A percentile compares a stretch with the other conserved stretches of the same genome.
These are phyloP conservation scores for Tulasnella sp. DNA, from an alignment of 768 basidiomycete species.

Conservation along the genomic window DNA sequence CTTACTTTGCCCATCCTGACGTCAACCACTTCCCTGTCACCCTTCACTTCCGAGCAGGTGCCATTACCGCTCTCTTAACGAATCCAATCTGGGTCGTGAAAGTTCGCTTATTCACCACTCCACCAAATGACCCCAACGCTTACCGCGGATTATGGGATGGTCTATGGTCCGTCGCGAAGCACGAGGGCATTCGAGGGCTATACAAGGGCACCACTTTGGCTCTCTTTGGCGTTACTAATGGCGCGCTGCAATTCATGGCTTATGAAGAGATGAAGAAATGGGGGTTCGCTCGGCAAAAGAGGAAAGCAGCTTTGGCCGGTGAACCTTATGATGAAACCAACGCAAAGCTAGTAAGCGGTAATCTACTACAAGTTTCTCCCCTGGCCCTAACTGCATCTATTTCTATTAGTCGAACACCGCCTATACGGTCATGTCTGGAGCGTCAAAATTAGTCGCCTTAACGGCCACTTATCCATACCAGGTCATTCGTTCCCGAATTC, in stretches of 20 bases:
- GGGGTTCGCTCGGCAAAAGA: slow-evolving; percentile 72
- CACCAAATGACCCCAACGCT: slow-evolving; percentile 58
- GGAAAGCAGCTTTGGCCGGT: slow-evolving; percentile 58
- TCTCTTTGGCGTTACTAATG: slow-evolving; percentile 88
- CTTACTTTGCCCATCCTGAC: slow-evolving; percentile 25
- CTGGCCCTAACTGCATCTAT: neutral
- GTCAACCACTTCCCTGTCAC: slow-evolving; percentile 6
- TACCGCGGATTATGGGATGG: slow-evolving; percentile 82
- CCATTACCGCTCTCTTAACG: slow-evolving; percentile 87
- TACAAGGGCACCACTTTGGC: slow-evolving; percentile 86
- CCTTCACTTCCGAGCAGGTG: slow-evolving; percentile 52
- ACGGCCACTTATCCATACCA: slow-evolving; percentile 93
- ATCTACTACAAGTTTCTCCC: neutral
- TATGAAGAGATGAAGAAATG: slow-evolving; percentile 95
- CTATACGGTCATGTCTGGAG: slow-evolving; percentile 89
- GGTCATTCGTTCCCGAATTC: slow-evolving; percentile 89
- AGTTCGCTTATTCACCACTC: slow-evolving; percentile 92
- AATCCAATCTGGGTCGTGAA: slow-evolving; percentile 98
- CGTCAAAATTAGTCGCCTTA: slow-evolving; percentile 82
- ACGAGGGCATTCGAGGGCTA: slow-evolving; percentile 75
- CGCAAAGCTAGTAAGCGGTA: slow-evolving; percentile 74
- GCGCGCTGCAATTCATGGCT: slow-evolving; percentile 90
- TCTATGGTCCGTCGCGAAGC: slow-evolving; percentile 59
- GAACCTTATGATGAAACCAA: slow-evolving; percentile 63
- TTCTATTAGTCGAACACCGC: slow-evolving; percentile 77